Conservation (phyloP, 495 filamentous ascomycete species). For the Tuber aestivum region DNA sequence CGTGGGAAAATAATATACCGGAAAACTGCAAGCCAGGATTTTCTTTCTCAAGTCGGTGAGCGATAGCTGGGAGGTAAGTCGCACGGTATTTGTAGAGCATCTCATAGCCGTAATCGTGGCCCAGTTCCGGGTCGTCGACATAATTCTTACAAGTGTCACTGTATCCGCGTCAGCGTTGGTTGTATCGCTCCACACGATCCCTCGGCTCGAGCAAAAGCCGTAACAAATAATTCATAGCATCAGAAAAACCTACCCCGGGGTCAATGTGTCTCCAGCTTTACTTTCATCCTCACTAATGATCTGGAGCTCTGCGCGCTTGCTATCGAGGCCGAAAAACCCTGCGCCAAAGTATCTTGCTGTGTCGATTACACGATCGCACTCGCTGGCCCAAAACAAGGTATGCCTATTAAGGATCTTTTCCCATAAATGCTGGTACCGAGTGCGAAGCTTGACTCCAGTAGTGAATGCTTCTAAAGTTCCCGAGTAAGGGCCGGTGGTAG, state of each 20-base stretch:
- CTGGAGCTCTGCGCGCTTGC: constrained; percentile 45
- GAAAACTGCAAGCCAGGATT: constrained; percentile 45
- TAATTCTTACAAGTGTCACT: constrained; percentile 54
- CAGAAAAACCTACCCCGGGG: constrained; percentile 46
- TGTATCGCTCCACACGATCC: not conserved
- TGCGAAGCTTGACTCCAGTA: constrained; percentile 54
- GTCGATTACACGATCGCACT: constrained; percentile 53
- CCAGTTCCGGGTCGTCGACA: constrained; percentile 46
- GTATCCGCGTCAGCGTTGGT: constrained; percentile 8
- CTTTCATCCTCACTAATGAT: constrained; percentile 52
- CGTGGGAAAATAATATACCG: not conserved
- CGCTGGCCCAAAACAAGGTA: constrained; percentile 54
- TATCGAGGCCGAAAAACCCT: constrained; percentile 53
- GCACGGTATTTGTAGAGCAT: constrained; percentile 49
- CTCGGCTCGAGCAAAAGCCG: not conserved
- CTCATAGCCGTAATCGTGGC: constrained; percentile 50
- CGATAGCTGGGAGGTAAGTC: constrained; percentile 50
- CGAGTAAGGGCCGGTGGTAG: constrained; percentile 55
- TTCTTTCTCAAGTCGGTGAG: constrained; percentile 46
- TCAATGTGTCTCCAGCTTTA: constrained; percentile 53
- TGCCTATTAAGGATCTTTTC: constrained; percentile 36
- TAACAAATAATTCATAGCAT: not conserved
- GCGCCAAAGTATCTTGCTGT: constrained; percentile 55
- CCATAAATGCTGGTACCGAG: constrained; percentile 51
- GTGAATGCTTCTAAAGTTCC: constrained; percentile 54